These are phyloP conservation scores for Penicillium nucicola DNA, from an alignment of 495 filamentous ascomycete genomes.

Conservation along the genomic window DNA sequence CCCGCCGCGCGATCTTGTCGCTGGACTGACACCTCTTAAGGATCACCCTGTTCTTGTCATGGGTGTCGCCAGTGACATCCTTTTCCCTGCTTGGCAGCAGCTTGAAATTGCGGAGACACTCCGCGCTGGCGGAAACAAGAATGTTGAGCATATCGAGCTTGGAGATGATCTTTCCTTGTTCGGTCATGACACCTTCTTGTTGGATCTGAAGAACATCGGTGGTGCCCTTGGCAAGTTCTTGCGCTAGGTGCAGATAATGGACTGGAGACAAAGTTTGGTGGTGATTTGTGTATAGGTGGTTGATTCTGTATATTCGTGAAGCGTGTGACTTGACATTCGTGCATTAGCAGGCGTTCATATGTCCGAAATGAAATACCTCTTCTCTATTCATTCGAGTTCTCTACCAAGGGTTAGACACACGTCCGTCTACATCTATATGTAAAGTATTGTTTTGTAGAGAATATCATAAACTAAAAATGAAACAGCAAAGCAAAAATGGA, in stretches of 20 bases:
- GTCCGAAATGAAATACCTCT: conserved; percentile 2
- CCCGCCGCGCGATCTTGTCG: conserved; percentile 74
- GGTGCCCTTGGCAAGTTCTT: conserved; percentile 78
- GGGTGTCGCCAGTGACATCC: conserved; percentile 92
- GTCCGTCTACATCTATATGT: too few species aligned
- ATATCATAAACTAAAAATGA: too few species aligned
- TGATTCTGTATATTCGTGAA: background rate
- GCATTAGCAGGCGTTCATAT: conserved; percentile 9
- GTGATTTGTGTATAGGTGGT: background rate
- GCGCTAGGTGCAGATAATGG: conserved; percentile 17
- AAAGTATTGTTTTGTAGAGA: too few species aligned
- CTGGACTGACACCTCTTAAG: conserved; percentile 66
- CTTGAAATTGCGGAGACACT: conserved; percentile 88
- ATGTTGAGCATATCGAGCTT: conserved; percentile 82
- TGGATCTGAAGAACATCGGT: conserved; percentile 90
- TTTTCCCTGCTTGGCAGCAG: conserved; percentile 99
- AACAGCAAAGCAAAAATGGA: too few species aligned
- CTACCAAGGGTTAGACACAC: background rate
- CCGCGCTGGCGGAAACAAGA: conserved; percentile 68
- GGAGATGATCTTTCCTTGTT: conserved; percentile 91
- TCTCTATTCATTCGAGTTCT: background rate
- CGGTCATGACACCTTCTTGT: conserved; percentile 93
- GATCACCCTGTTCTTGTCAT: conserved; percentile 81
- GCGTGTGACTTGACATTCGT: conserved; percentile 1
- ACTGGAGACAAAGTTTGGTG: background rate